Percentiles rank a stretch among this genome's conserved stretches.
These are phyloP conservation scores for Aaosphaeria arxii DNA, from an alignment of 2,329 filamentous ascomycete genomes.

Conservation along the genomic window DNA sequence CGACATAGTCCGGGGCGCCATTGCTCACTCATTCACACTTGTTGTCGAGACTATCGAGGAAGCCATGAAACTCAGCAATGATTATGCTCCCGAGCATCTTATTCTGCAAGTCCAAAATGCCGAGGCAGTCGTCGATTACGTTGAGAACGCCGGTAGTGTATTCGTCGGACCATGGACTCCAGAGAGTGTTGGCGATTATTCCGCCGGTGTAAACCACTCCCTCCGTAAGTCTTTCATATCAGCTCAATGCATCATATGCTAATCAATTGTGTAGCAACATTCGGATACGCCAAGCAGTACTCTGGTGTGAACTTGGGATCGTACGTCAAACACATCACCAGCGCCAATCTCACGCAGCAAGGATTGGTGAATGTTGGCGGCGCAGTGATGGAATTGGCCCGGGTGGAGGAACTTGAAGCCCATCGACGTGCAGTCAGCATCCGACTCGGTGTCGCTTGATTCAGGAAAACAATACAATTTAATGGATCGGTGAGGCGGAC, in stretches of 20 bases:
- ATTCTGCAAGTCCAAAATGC: slow-evolving; percentile 86
- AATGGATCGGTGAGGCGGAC: no score
- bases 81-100: slow-evolving; percentile 93
- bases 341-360: slow-evolving; percentile 81
- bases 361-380: slow-evolving; percentile 81
- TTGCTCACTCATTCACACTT: slow-evolving; percentile 88
- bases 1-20: slow-evolving; percentile 86
- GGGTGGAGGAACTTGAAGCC: slow-evolving; percentile 91
- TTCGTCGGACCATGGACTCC: slow-evolving; percentile 97
- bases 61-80: slow-evolving; percentile 81
- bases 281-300: slow-evolving; percentile 97
- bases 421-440: slow-evolving; percentile 75
- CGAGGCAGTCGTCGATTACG: slow-evolving; percentile 68
- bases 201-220: slow-evolving; percentile 95
- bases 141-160: slow-evolving; percentile 92
- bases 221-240: slow-evolving; percentile 66
- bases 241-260: background rate
- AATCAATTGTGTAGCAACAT: slow-evolving; percentile 64
- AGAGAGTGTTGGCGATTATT: slow-evolving; percentile 97
- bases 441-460: slow-evolving; percentile 47
- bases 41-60: slow-evolving; percentile 69
- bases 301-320: slow-evolving; percentile 94
- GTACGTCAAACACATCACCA: slow-evolving; percentile 97
- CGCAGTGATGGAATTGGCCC: slow-evolving; percentile 92
- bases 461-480: background rate